Percentiles rank a stretch among this genome's conserved stretches.
Evolutionary conservation across 441 rosid genomes (phyloP).

Genomic region (Populus hybrid): DNA sequence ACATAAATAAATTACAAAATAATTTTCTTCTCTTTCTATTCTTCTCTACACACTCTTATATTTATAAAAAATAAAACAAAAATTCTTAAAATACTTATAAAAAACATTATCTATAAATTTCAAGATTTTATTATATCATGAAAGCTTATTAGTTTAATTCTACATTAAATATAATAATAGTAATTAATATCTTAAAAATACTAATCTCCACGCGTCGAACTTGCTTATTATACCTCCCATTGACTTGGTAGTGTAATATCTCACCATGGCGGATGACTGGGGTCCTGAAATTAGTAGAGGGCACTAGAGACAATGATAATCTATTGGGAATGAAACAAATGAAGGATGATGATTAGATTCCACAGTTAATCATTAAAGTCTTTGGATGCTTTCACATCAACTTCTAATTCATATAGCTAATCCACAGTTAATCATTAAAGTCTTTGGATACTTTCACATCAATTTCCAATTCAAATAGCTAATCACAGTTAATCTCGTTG

Average conservation of each 20-base stretch:
- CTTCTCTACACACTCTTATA: too few species aligned
- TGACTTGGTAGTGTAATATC: neutral
- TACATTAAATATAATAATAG: too few species aligned
- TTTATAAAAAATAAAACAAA: too few species aligned
- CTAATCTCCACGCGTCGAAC: too few species aligned
- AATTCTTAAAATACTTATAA: too few species aligned
- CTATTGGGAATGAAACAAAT: neutral
- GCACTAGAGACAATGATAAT: neutral
- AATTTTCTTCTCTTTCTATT: too few species aligned
- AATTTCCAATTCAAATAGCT: neutral
- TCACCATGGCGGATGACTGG: neutral
- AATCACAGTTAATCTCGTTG: neutral
- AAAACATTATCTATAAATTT: too few species aligned
- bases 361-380: neutral
- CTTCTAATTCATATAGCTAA: neutral
- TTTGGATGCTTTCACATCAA: neutral
- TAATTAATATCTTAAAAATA: too few species aligned
- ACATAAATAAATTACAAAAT: too few species aligned
- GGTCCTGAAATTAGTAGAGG: neutral
- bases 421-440: neutral
- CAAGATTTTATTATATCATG: too few species aligned
- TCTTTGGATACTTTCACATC: neutral
- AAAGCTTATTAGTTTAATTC: too few species aligned
- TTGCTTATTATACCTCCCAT: too few species aligned
- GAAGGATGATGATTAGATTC: neutral